A percentile compares a stretch with the other conserved stretches of the same genome.
phyloP scores from a whole-genome alignment of 2,329 filamentous ascomycete species.

The Colletotrichum gigasporum region DNA sequence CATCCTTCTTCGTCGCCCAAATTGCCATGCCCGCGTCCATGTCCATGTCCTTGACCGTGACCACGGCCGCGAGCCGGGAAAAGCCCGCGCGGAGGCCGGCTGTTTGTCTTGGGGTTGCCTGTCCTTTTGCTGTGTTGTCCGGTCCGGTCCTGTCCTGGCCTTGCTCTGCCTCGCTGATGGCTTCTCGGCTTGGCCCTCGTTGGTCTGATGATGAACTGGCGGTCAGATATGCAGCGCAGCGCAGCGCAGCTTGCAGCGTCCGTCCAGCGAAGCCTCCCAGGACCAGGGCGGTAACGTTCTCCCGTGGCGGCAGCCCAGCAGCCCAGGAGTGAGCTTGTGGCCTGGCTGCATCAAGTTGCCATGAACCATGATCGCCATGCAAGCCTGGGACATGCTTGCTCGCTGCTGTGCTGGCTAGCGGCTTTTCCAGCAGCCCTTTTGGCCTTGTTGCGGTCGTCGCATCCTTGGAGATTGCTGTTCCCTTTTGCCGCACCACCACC shows the following conservation, averaged over 20 bases:
- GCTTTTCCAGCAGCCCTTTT: slow-evolving; percentile 12
- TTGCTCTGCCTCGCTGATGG: not conserved
- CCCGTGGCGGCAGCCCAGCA: slow-evolving; percentile 38
- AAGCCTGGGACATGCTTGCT: slow-evolving; percentile 31
- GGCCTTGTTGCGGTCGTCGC: slow-evolving; percentile 5
- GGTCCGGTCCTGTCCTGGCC: not conserved
- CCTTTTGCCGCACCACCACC: slow-evolving; percentile 18
- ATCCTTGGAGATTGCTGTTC: slow-evolving; percentile 6
- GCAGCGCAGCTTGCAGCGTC: slow-evolving; percentile 36
- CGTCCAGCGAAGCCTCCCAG: slow-evolving; percentile 28
- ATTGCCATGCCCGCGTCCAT: not conserved
- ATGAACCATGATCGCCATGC: slow-evolving; percentile 51
- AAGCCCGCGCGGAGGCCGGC: not conserved
- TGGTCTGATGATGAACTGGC: slow-evolving; percentile 55
- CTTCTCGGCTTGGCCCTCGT: slow-evolving; percentile 19
- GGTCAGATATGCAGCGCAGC: slow-evolving; percentile 52
- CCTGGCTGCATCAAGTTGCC: slow-evolving; percentile 42
- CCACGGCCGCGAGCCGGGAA: slow-evolving; percentile 2
- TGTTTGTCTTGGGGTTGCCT: slow-evolving; percentile 16
- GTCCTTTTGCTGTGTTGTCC: not conserved
- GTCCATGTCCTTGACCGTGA: not conserved
- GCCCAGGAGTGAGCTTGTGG: slow-evolving; percentile 36
- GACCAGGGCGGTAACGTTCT: slow-evolving; percentile 37
- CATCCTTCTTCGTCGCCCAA: not conserved
- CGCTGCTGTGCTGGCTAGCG: slow-evolving; percentile 30